Evolutionary conservation across 345 rosid species (phyloP), one percentile per base, ranked within the genome.

Genomic region (Citrus sp.): DNA sequence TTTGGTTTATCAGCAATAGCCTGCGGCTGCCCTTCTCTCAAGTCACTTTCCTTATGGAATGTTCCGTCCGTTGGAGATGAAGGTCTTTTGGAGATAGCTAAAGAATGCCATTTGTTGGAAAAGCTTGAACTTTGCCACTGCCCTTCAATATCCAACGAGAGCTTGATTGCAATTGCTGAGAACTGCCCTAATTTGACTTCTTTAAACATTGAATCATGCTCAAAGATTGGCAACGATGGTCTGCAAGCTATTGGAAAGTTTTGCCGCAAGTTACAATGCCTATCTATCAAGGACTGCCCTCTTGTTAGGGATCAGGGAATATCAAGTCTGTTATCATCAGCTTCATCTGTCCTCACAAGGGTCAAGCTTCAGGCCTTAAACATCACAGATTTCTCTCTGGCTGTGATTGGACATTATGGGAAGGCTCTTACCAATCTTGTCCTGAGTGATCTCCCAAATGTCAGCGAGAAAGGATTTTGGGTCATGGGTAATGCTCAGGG

Each of bases 401-500:
- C 93, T 13, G 91, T 88, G 16, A 88, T 92, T 27, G 94, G 97
- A 71, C 93, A 91, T 80, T 92, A 88, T 70, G 94, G 97, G 22
- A 85, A 84, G 84, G 79, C 82, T 40, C 76, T 91, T 74, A 78
- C 89, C 9, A 84, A 73, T 79, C 88, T 92, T 28, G 38, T 80
- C 58, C 89, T 92, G 24, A 68, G 70, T 56, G 84, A 85, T 77
- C 92, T 92, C 49, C 87, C 83, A 69, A 83, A 86, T 68, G 91
- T 88, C 35, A 91, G 83, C 10, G 94, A 91, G 86, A 91, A 82
- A 81, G 97, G 97, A 71, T 92, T 92, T 74, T 91, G 97, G 97
- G 97, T 88, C 79, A 91, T 92, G 94, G 93, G 94, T 9, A 91
- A 88, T 79, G 92, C 92, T 60, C 86, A 76, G 66, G 93, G 97